These are phyloP conservation scores for Lipomyces oligophaga DNA, from an alignment of 805 yeast species.

Conservation along the genomic window DNA sequence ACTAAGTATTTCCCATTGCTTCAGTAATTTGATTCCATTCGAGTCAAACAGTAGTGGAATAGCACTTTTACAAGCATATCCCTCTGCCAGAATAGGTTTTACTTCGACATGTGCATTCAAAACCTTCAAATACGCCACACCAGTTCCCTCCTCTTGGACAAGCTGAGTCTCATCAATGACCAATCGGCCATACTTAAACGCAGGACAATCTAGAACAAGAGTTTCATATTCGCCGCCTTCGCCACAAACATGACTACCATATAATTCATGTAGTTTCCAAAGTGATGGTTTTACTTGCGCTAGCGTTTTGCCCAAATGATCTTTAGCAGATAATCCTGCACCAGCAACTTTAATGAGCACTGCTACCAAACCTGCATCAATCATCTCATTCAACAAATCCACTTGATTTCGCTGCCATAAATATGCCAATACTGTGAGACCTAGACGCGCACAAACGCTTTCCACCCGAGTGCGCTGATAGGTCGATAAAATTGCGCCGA, in stretches of 20 bases:
- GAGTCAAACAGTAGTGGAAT: slow-evolving; percentile 35
- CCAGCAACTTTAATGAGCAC: slow-evolving; percentile 91
- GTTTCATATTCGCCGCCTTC: slow-evolving; percentile 99
- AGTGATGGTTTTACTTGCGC: slow-evolving; percentile 59
- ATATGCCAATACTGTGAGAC: slow-evolving; percentile 65
- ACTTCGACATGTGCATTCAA: slow-evolving; percentile 49
- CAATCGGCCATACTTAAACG: slow-evolving; percentile 51
- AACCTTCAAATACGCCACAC: slow-evolving; percentile 64
- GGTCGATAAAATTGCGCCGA: slow-evolving; percentile 94
- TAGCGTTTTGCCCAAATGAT: slow-evolving; percentile 66
- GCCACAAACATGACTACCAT: slow-evolving; percentile 91
- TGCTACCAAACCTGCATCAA: slow-evolving; percentile 65
- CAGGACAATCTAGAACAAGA: slow-evolving; percentile 84
- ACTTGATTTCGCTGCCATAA: slow-evolving; percentile 88
- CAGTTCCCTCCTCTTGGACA: slow-evolving; percentile 42
- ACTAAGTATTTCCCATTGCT: neutral
- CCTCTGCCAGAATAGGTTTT: slow-evolving; percentile 22
- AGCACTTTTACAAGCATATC: neutral
- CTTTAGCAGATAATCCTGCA: slow-evolving; percentile 58
- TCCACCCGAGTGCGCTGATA: slow-evolving; percentile 94
- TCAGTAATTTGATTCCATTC: slow-evolving; percentile 35
- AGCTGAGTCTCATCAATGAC: slow-evolving; percentile 43
- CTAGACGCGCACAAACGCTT: slow-evolving; percentile 73
- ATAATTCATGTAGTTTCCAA: slow-evolving; percentile 50
- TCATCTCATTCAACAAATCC: slow-evolving; percentile 79